Conservation (phyloP, 1,284 basidiomycete genomes). For the Pulveroboletus sp. region DNA sequence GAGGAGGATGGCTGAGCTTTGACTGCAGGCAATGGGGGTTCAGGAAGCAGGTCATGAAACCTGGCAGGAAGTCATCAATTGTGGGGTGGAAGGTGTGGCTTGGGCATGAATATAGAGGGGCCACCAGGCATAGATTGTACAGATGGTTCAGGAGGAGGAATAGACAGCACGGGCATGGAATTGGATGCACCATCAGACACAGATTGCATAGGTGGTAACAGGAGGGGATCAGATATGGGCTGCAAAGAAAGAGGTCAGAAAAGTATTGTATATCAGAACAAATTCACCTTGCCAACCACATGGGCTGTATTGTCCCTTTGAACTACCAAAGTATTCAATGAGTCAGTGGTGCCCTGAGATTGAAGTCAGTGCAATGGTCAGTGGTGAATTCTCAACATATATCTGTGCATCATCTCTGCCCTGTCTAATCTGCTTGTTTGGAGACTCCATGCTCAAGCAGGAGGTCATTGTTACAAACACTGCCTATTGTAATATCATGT, state of each 20-base stretch:
- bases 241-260: too few species aligned
- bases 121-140: not conserved
- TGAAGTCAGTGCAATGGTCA: not conserved
- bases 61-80: not conserved
- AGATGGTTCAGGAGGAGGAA: not conserved
- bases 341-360: not conserved
- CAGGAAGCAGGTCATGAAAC: slow-evolving; percentile 1
- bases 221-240: not conserved
- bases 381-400: not conserved
- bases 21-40: not conserved
- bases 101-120: not conserved
- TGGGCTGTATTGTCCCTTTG: not conserved
- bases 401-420: not conserved
- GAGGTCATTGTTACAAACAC: not conserved
- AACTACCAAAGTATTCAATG: not conserved
- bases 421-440: not conserved
- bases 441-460: not conserved
- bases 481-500: too few species aligned
- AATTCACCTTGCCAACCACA: not conserved
- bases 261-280: too few species aligned
- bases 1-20: not conserved
- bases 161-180: not conserved
- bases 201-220: not conserved
- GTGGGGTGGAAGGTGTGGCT: not conserved
- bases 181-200: not conserved